Evolutionary conservation across 495 filamentous ascomycete genomes (phyloP).

Genomic region (Penicillium longicatenatum): DNA sequence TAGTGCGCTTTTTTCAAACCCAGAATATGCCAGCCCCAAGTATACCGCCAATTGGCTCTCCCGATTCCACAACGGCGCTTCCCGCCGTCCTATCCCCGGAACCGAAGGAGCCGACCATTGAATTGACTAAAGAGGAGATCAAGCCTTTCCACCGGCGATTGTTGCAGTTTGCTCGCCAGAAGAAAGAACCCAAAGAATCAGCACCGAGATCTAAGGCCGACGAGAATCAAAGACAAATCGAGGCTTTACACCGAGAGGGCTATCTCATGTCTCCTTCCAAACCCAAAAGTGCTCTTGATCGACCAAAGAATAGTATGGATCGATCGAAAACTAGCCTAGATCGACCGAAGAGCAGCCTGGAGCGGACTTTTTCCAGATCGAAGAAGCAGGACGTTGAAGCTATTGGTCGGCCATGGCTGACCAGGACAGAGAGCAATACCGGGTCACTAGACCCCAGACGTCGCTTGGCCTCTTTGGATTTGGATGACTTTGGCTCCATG

Average conservation of each 20-base stretch:
- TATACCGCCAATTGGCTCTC: conserved; percentile 6
- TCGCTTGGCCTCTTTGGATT: conserved; percentile 36
- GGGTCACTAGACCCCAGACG: conserved; percentile 20
- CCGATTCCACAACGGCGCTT: conserved; percentile 28
- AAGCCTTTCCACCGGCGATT: conserved; percentile 48
- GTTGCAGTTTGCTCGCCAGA: conserved; percentile 40
- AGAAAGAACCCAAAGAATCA: conserved; percentile 33
- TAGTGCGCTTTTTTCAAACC: conserved; percentile 42
- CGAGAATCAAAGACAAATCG: conserved; percentile 34
- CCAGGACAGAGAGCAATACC: conserved; percentile 26
- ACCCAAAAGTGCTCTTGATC: conserved; percentile 9
- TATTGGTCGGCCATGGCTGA: conserved; percentile 46
- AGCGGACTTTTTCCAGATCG: conserved; percentile 30
- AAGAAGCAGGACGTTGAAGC: conserved; percentile 41
- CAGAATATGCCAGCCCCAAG: conserved; percentile 25
- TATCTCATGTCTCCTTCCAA: conserved; percentile 26
- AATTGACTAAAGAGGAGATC: conserved; percentile 13
- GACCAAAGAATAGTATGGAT: conserved; percentile 24
- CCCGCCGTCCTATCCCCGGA: conserved; percentile 17
- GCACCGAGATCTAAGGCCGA: conserved; percentile 31
- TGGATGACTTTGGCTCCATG: conserved; percentile 39
- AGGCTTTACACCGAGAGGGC: conserved; percentile 42
- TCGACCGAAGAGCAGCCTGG: conserved; percentile 19
- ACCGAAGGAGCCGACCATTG: conserved; percentile 9
- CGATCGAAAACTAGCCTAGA: conserved; percentile 20